Evolutionary conservation across 768 basidiomycete species (phyloP), one percentile per base, ranked within the genome.

Genomic region (Trametopsis cervina): DNA sequence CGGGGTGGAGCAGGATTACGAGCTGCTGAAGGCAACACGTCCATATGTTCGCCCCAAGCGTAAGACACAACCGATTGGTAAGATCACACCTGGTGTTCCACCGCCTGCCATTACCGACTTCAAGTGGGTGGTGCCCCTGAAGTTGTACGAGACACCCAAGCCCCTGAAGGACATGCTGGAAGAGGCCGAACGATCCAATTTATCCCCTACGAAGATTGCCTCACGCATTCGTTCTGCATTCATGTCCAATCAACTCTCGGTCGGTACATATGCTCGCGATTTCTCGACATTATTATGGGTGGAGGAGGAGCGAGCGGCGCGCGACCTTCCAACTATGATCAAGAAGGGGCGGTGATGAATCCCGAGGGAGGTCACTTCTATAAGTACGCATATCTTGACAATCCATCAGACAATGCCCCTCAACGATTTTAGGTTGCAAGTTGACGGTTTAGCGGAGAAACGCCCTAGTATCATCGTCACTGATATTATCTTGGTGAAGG

Each of bases 221-320:
- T 44, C 46, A 1, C n/a, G n/a, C n/a, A n/a, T n/a, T n/a, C n/a
- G 24, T 55, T 4, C 45, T 5, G 62, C 69, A 35, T 60, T 78
- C 58, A 72, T 73, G 6, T 7, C 54, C n/a, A n/a, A n/a, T n/a
- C n/a, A n/a, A n/a, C 52, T 82, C 11, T 59, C 69, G 40, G 60
- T 53, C 21, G 59, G 57, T 1, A 69, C 71, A 0, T 77, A 81
- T 53, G 63, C 63, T 1, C 60, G 69, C 0, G 63, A 67, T 41
- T 81, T 78, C 63, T 74, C 75, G 57, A 56, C 64, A 20, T 58
- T 83, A 3, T 53, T 83, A 0, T 81, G 79, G 77, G 64, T 72
- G 1, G 80, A 83, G 54, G 80, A 69, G 46, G 29, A 40, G 13
- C 50, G 56, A 1, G 54, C 55, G 46, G 54, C 55, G 61, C 58